Conservation (phyloP, 2,329 filamentous ascomycete species). For the Venturia nashicola region DNA sequence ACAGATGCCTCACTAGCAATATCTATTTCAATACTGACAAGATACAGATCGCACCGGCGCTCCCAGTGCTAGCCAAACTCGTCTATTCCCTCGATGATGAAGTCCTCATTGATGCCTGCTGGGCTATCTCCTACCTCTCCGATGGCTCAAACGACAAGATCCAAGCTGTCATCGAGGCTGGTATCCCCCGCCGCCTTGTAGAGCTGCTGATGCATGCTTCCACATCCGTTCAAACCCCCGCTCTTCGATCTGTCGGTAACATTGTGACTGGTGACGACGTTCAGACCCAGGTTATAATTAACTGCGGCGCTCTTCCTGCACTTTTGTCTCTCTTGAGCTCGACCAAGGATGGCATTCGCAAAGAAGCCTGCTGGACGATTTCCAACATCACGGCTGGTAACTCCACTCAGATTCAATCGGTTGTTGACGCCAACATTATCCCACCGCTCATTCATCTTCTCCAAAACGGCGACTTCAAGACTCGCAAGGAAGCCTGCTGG, state of each 20-base stretch:
- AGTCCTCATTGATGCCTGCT: conserved; percentile 96
- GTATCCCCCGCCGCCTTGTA: conserved; percentile 89
- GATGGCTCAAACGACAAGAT: conserved; percentile 99
- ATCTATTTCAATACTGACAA: conserved; percentile 11
- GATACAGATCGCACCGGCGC: conserved; percentile 74
- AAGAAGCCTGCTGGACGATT: conserved; percentile 99
- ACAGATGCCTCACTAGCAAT: conserved; percentile 25
- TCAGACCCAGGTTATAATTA: conserved; percentile 98
- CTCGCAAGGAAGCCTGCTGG: conserved; percentile 98
- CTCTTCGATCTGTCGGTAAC: conserved; percentile 92
- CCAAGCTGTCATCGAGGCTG: conserved; percentile 95
- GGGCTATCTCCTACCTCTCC: conserved; percentile 97
- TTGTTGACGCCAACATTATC: conserved; percentile 94
- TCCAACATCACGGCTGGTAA: conserved; percentile 98
- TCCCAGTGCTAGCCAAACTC: conserved; percentile 90
- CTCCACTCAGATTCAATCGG: conserved; percentile 91
- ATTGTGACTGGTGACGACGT: conserved; percentile 98
- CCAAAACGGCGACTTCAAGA: conserved; percentile 96
- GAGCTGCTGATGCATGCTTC: conserved; percentile 97
- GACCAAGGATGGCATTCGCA: conserved; percentile 96
- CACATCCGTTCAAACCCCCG: conserved; percentile 94
- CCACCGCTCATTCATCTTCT: conserved; percentile 91
- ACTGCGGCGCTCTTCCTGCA: conserved; percentile 85
- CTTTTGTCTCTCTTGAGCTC: conserved; percentile 91
- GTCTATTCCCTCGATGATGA: conserved; percentile 98